Evolutionary conservation across 2,329 filamentous ascomycete species (phyloP), one percentile per base, ranked within the genome.

Genomic region (Didymella exigua): DNA sequence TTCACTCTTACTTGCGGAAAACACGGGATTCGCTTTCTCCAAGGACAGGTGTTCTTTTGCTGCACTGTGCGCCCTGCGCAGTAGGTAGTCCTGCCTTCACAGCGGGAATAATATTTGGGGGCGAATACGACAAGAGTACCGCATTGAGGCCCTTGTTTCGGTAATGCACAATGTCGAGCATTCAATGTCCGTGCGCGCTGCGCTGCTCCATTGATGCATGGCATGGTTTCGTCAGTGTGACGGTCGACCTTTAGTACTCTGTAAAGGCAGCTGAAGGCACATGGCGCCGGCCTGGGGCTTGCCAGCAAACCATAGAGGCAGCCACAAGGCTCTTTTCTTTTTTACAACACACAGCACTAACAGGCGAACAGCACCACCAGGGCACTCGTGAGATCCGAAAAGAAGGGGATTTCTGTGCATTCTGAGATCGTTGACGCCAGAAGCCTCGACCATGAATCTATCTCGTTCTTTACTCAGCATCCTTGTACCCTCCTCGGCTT

Each of bases 31-130:
- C n/a, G 19, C 19, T n/a, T 30, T 16, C 48, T 49, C 14, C 56
- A 50, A 68, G 65, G 68, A 63, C 68, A 71, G 68, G 66, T 71
- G 68, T 68, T 67, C 61, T 57, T 46, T 55, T 8, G 33, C 24
- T 14, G 23, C 37, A 26, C 24, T 23, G 34, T 18, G 33, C 43
- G 46, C 49, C 38, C 40, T 47, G 11, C 16, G 31, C 41, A 41
- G 29, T 16, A 9, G 23, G 21, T 14, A 21, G 14, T 16, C n/a
- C 34, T 27, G 26, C 37, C 23, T 29, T 13, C n/a, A 24, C 18
- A 24, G 40, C 49, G 51, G 45, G 49, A 23, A 46, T 41, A 24
- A 19, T 8, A 19, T 24, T 11, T n/a, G 45, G 44, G 30, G 10
- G n/a, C 40, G 31, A 45, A 9, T 43, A 49, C 45, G 9, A 50